phyloP scores from a whole-genome alignment of 2,329 filamentous ascomycete species.

The Aspergillus candidus region DNA sequence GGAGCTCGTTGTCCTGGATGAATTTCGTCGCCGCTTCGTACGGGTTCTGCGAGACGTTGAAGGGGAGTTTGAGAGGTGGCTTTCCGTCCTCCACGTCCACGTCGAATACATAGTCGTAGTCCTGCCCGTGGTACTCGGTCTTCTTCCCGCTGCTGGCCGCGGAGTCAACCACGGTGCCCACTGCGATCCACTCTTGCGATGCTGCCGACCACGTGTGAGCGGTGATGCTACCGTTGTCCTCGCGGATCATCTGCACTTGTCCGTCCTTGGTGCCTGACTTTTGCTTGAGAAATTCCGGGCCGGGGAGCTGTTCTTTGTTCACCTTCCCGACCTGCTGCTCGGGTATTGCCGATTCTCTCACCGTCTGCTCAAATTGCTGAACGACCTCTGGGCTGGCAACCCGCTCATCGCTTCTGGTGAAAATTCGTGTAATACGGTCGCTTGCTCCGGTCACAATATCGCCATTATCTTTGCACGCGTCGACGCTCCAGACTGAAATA shows the following conservation, averaged over 20 bases:
- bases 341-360: slow-evolving; percentile 78
- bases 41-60: slow-evolving; percentile 85
- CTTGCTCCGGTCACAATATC: slow-evolving; percentile 94
- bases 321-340: slow-evolving; percentile 76
- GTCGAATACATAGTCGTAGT: slow-evolving; percentile 95
- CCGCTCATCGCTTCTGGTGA: slow-evolving; percentile 65
- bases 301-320: slow-evolving; percentile 87
- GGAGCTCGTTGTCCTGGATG: slow-evolving; percentile 79
- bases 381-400: slow-evolving; percentile 63
- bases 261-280: slow-evolving; percentile 92
- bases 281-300: slow-evolving; percentile 74
- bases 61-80: slow-evolving; percentile 86
- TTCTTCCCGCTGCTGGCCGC: slow-evolving; percentile 77
- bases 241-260: slow-evolving; percentile 85
- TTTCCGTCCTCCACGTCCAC: slow-evolving; percentile 95
- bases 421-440: slow-evolving; percentile 78
- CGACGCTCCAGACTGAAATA: slow-evolving; percentile 91
- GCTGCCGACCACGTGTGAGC: slow-evolving; percentile 80
- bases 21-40: slow-evolving; percentile 91
- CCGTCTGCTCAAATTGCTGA: slow-evolving; percentile 70
- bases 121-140: slow-evolving; percentile 70
- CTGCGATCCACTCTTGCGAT: slow-evolving; percentile 70
- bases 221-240: slow-evolving; percentile 72
- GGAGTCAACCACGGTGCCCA: slow-evolving; percentile 91
- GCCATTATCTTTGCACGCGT: slow-evolving; percentile 72